A percentile compares a stretch with the other conserved stretches of the same genome.
Evolutionary conservation across 495 filamentous ascomycete genomes (phyloP).

Genomic region (Neurospora tetrasperma): DNA sequence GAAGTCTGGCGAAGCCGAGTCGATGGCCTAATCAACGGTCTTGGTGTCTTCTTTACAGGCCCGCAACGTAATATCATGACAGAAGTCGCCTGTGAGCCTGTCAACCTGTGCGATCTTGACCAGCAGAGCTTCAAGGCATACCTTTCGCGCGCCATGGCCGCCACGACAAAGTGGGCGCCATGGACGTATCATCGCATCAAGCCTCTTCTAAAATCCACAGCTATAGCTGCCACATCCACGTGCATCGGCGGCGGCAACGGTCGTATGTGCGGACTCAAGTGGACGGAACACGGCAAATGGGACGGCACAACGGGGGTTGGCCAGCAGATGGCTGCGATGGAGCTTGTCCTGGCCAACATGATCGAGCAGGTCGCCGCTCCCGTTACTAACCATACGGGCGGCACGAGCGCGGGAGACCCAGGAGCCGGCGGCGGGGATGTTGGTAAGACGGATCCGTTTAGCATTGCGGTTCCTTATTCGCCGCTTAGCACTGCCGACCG

Average conservation of each 20-base stretch:
- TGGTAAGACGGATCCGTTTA: slow-evolving; percentile 19
- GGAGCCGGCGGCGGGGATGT: slow-evolving; percentile 46
- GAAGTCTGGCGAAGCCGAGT: slow-evolving; percentile 42
- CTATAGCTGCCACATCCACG: slow-evolving; percentile 52
- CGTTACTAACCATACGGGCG: slow-evolving; percentile 56
- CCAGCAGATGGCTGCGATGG: slow-evolving; percentile 62
- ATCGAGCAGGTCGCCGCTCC: slow-evolving; percentile 39
- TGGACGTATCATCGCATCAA: slow-evolving; percentile 51
- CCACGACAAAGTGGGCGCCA: slow-evolving; percentile 58
- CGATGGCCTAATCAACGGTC: slow-evolving; percentile 40
- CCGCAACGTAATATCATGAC: slow-evolving; percentile 43
- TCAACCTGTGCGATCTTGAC: slow-evolving; percentile 54
- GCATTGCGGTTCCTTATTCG: slow-evolving; percentile 6
- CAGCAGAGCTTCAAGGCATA: slow-evolving; percentile 77
- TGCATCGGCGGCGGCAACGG: slow-evolving; percentile 50
- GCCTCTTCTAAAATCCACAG: slow-evolving; percentile 51
- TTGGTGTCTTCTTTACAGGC: slow-evolving; percentile 43
- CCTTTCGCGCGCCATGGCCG: slow-evolving; percentile 64
- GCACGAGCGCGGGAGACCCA: slow-evolving; percentile 64
- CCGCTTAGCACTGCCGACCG: slow-evolving; percentile 42
- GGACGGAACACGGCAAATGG: slow-evolving; percentile 43
- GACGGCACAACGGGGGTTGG: slow-evolving; percentile 54
- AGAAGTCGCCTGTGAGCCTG: slow-evolving; percentile 65
- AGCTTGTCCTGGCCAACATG: slow-evolving; percentile 52
- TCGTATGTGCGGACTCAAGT: slow-evolving; percentile 61